Evolutionary conservation across 441 rosid genomes (phyloP).

Genomic region (Pelargonium cotyledonis): DNA sequence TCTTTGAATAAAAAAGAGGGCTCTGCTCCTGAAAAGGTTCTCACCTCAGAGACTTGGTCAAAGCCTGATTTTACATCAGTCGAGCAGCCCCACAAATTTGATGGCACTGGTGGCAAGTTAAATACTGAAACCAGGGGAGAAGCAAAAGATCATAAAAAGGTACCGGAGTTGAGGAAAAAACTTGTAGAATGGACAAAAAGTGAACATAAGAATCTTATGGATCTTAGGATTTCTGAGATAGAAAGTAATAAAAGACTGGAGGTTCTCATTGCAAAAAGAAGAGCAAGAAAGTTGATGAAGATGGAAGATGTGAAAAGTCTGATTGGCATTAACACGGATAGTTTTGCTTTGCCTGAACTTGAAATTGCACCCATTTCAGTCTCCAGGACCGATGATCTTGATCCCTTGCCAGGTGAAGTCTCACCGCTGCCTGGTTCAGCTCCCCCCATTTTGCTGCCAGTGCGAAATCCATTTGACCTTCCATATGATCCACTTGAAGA

Average conservation of each 20-base stretch:
- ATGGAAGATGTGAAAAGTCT: conserved; percentile 39
- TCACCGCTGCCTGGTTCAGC: conserved; percentile 67
- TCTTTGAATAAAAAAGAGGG: conserved; percentile 15
- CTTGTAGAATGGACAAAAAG: conserved; percentile 68
- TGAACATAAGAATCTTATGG: conserved; percentile 85
- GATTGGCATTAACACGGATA: conserved; percentile 30
- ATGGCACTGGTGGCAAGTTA: conserved; percentile 25
- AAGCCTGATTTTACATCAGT: conserved; percentile 13
- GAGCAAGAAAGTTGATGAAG: conserved; percentile 59
- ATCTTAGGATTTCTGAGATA: conserved; percentile 73
- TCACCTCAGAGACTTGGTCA: conserved; percentile 8
- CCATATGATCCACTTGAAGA: conserved; percentile 83
- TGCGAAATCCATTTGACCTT: conserved; percentile 72
- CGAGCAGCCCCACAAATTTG: conserved; percentile 20
- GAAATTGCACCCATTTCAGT: conserved; percentile 39
- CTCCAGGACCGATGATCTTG: conserved; percentile 36
- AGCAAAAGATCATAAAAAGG: conserved; percentile 35
- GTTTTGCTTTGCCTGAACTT: conserved; percentile 17
- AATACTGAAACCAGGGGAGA: conserved; percentile 42
- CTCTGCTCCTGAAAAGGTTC: conserved; percentile 8
- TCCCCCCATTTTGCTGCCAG: conserved; percentile 62
- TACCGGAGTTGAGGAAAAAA: conserved; percentile 22
- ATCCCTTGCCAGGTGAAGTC: conserved; percentile 24
- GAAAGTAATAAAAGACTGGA: conserved; percentile 78
- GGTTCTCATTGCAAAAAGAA: conserved; percentile 59